Conservation (phyloP, 495 filamentous ascomycete genomes). For the Lepraria neglecta region DNA sequence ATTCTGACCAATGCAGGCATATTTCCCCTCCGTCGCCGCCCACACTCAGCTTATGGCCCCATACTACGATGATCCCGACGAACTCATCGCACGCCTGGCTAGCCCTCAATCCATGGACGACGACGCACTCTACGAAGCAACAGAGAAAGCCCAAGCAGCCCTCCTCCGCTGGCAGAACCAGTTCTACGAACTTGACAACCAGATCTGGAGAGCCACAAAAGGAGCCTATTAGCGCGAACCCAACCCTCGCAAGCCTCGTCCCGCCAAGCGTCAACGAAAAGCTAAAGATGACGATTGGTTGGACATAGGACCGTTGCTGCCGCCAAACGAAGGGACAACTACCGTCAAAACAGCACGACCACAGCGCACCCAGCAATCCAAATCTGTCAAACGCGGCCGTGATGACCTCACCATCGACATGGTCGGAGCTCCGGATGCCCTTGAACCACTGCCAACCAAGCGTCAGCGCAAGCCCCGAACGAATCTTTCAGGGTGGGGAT, state of each 20-base stretch:
- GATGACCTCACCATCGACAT: conserved; percentile 31
- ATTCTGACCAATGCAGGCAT: no score
- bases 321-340: conserved; percentile 14
- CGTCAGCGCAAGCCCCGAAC: conserved; percentile 33
- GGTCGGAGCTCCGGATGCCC: background rate
- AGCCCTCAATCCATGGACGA: background rate
- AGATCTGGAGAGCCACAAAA: conserved; percentile 36
- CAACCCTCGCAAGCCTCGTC: conserved; percentile 29
- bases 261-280: background rate
- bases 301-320: no score
- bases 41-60: background rate
- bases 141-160: conserved; percentile 47
- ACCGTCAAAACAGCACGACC: conserved; percentile 23
- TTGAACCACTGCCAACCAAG: background rate
- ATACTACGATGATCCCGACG: background rate
- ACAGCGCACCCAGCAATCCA: background rate
- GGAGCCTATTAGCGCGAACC: conserved; percentile 9
- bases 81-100: conserved; percentile 1
- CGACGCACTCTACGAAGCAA: conserved; percentile 43
- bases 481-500: background rate
- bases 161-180: conserved; percentile 59
- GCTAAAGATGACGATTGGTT: no score
- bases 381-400: conserved; percentile 34
- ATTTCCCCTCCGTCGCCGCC: background rate
- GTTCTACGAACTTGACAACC: conserved; percentile 52